Conservation (phyloP, 768 basidiomycete genomes). For the Tulasnella sp. region DNA sequence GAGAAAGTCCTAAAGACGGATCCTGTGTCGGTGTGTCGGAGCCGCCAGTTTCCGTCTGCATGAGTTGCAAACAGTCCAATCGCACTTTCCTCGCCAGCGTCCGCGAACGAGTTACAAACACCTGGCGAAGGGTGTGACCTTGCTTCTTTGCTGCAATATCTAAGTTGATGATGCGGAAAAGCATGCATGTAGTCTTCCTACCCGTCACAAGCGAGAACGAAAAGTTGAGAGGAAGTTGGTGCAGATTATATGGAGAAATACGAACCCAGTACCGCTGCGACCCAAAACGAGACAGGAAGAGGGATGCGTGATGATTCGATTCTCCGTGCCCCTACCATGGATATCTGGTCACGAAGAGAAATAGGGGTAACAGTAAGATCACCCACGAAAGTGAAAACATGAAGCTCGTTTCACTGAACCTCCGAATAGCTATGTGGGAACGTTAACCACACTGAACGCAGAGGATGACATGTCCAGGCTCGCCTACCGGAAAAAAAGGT, state of each 20-base stretch:
- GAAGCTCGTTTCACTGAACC: constrained; percentile 44
- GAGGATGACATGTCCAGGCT: too few relatives aligned
- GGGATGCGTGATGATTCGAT: constrained; percentile 54
- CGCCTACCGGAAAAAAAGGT: constrained; percentile 32
- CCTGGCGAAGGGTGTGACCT: constrained; percentile 51
- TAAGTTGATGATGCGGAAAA: constrained; percentile 68
- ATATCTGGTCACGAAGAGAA: not conserved
- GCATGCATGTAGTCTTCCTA: constrained; percentile 68
- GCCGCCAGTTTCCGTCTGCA: not conserved
- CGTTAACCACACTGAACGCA: not conserved
- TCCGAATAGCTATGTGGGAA: constrained; percentile 44
- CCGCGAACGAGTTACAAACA: constrained; percentile 69
- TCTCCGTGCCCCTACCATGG: constrained; percentile 45
- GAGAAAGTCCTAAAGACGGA: not conserved
- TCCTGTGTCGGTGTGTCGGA: not conserved
- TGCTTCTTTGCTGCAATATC: constrained; percentile 36
- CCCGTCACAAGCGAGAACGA: constrained; percentile 35
- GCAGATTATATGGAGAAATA: not conserved
- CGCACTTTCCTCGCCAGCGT: constrained; percentile 23
- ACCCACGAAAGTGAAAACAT: constrained; percentile 38
- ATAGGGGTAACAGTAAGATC: not conserved
- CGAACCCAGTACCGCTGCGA: constrained; percentile 69
- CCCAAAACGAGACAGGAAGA: constrained; percentile 64
- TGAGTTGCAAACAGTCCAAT: not conserved
- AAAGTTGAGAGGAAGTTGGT: not conserved